Percentiles rank a stretch among this genome's conserved stretches.
phyloP scores from a whole-genome alignment of 441 rosid species.

The Adansonia gregorii region DNA sequence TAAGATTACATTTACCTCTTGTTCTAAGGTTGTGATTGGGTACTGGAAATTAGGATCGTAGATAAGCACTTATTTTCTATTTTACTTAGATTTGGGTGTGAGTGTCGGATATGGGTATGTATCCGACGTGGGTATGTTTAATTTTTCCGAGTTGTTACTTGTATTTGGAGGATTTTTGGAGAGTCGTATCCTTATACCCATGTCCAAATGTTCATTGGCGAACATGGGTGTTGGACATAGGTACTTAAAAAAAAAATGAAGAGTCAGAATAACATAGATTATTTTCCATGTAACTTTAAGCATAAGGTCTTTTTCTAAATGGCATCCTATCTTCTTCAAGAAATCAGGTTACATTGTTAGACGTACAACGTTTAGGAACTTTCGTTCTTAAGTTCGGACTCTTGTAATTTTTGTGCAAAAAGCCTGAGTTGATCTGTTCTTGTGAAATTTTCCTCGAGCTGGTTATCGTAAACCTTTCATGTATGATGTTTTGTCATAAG shows the following conservation, averaged over 20 bases:
- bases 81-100: no score
- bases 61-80: no score
- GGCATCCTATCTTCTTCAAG: neutral
- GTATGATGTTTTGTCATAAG: neutral
- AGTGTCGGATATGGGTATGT: no score
- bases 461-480: neutral
- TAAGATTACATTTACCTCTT: neutral
- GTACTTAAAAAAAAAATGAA: neutral
- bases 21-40: neutral
- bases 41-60: neutral
- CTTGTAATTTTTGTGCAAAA: neutral
- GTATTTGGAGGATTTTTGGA: neutral
- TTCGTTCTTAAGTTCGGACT: neutral
- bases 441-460: constrained; percentile 15
- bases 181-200: neutral
- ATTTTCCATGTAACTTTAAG: no score
- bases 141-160: neutral
- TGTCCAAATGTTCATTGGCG: neutral
- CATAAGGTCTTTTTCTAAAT: neutral
- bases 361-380: neutral
- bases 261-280: neutral
- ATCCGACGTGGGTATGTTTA: no score
- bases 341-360: constrained; percentile 15
- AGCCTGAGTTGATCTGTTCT: neutral
- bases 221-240: neutral